phyloP scores from a whole-genome alignment of 208 protist genomes.

The Lotmaria passim region DNA sequence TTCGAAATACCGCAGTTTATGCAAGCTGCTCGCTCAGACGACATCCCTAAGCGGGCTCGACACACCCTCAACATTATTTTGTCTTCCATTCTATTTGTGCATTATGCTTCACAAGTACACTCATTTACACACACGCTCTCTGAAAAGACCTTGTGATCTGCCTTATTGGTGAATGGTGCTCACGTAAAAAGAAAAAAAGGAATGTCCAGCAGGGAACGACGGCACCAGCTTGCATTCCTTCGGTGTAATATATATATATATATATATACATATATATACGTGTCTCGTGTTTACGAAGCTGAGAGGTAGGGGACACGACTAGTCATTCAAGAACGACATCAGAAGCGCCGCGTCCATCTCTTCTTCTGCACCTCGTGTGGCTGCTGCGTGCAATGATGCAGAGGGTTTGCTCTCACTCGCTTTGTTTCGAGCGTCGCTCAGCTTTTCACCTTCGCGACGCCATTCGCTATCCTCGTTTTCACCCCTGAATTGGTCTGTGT shows the following conservation, averaged over 20 bases:
- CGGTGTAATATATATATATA: too few relatives aligned
- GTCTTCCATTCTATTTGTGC: background rate
- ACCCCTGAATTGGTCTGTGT: background rate
- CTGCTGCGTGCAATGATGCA: background rate
- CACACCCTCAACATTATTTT: background rate
- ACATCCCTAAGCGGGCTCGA: too few relatives aligned
- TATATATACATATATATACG: too few relatives aligned
- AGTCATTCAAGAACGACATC: constrained; percentile 26
- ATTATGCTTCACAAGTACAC: background rate
- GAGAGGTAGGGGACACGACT: too few relatives aligned
- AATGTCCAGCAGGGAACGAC: background rate
- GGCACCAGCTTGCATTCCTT: too few relatives aligned
- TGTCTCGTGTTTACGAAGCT: too few relatives aligned
- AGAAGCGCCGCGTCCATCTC: constrained; percentile 32
- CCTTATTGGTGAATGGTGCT: too few relatives aligned
- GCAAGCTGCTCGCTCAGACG: too few relatives aligned
- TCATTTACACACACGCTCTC: too few relatives aligned
- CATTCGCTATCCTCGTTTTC: background rate
- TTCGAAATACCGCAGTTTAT: too few relatives aligned
- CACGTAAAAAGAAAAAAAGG: background rate
- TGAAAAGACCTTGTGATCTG: too few relatives aligned
- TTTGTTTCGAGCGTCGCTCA: background rate
- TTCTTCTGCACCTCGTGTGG: background rate
- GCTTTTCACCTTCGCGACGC: background rate
- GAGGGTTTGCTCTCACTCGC: background rate